These are phyloP conservation scores for Phialophora macrospora DNA, from an alignment of 2,329 filamentous ascomycete genomes.

Conservation along the genomic window DNA sequence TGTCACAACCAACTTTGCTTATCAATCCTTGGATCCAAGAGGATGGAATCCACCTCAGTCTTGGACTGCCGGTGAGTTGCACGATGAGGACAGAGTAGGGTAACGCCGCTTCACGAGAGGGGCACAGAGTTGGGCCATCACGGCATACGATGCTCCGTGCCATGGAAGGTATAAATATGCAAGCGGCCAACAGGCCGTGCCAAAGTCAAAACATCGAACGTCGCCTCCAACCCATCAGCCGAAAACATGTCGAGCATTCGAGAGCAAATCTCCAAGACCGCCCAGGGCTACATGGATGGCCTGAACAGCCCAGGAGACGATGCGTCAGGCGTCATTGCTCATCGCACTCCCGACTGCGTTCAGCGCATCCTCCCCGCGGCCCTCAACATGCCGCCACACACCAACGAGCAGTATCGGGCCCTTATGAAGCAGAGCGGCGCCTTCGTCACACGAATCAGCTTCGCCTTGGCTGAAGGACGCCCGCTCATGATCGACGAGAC, in stretches of 20 bases:
- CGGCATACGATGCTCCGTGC: too few relatives aligned
- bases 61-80: too few relatives aligned
- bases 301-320: background rate
- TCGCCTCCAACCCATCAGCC: too few relatives aligned
- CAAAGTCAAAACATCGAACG: too few relatives aligned
- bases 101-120: too few relatives aligned
- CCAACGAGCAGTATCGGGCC: background rate
- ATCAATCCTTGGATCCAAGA: too few relatives aligned
- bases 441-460: background rate
- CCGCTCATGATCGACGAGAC: conserved; percentile 1
- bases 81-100: too few relatives aligned
- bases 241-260: background rate
- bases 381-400: background rate
- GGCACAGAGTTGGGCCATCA: too few relatives aligned
- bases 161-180: too few relatives aligned
- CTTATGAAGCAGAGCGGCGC: background rate
- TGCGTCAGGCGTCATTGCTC: background rate
- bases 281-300: background rate
- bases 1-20: too few relatives aligned
- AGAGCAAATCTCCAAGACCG: background rate
- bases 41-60: too few relatives aligned
- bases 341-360: background rate
- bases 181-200: too few relatives aligned
- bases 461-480: background rate
- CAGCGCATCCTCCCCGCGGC: background rate